Evolutionary conservation across 2,329 filamentous ascomycete genomes (phyloP).

Genomic region (Fusarium camptoceras): DNA sequence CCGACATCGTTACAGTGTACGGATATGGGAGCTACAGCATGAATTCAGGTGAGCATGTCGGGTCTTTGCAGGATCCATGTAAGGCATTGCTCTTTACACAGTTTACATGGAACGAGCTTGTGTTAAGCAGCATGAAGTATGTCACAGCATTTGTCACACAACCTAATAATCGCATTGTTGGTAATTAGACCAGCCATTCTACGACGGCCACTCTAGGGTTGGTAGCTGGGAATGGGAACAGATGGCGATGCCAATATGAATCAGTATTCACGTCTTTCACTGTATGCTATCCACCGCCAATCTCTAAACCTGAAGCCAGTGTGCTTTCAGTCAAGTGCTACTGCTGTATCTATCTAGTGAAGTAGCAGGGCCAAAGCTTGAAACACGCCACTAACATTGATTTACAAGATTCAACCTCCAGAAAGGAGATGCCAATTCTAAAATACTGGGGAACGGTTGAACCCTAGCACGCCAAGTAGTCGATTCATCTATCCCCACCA

Average conservation of each 20-base stretch:
- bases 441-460: slow-evolving; percentile 33
- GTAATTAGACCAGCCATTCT: neutral
- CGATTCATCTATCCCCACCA: slow-evolving; percentile 29
- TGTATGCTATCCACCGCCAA: neutral
- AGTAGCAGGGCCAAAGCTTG: slow-evolving; percentile 15
- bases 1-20: neutral
- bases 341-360: neutral
- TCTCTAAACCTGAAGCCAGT: neutral
- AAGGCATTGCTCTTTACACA: neutral
- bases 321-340: neutral
- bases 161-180: slow-evolving; percentile 1
- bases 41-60: slow-evolving; percentile 1
- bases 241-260: neutral
- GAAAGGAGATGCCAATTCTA: slow-evolving; percentile 37
- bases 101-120: neutral
- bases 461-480: slow-evolving; percentile 15
- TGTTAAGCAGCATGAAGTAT: slow-evolving; percentile 1
- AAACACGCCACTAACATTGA: slow-evolving; percentile 16
- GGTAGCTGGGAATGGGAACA: neutral
- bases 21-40: neutral
- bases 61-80: neutral
- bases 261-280: neutral
- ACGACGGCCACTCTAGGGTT: neutral
- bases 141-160: neutral
- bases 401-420: slow-evolving; percentile 19